Percentiles rank a stretch among this genome's conserved stretches.
Conservation (phyloP, 1,284 basidiomycete species). For the Sporisorium scitamineum region DNA sequence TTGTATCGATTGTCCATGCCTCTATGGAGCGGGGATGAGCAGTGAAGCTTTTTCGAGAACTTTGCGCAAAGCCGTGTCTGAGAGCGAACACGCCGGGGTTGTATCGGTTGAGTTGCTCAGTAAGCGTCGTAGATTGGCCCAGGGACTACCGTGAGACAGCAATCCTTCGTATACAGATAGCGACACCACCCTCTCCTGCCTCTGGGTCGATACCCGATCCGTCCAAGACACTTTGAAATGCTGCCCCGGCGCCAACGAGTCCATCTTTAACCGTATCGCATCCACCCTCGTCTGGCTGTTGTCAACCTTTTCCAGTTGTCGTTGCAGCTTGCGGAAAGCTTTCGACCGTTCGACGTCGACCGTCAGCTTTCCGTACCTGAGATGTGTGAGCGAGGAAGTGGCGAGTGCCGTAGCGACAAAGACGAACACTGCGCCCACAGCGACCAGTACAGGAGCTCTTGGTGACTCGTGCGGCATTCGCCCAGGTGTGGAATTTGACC, state of each 20-base stretch:
- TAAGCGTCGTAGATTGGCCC: conserved; percentile 17
- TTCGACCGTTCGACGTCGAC: conserved; percentile 36
- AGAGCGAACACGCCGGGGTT: conserved; percentile 10
- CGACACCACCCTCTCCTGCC: conserved; percentile 2
- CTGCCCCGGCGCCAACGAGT: conserved; percentile 15
- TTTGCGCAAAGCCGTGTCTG: conserved; percentile 17
- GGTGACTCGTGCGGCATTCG: conserved; percentile 12
- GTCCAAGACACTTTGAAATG: conserved; percentile 16
- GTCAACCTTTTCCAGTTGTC: not conserved
- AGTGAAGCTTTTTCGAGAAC: conserved; percentile 17
- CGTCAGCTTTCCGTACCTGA: conserved; percentile 18
- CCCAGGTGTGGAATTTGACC: not conserved
- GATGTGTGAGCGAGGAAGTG: conserved; percentile 9
- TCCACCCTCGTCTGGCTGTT: not conserved
- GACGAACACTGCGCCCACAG: conserved; percentile 16
- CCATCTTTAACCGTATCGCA: conserved; percentile 12
- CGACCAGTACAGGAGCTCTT: conserved; percentile 10
- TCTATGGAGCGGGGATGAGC: not conserved
- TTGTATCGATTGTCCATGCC: conserved; percentile 1
- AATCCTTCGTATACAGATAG: conserved; percentile 17
- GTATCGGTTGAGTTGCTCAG: not conserved
- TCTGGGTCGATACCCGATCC: not conserved
- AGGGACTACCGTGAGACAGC: conserved; percentile 14
- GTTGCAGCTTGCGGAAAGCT: conserved; percentile 8
- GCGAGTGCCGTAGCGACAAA: conserved; percentile 26